A percentile compares a stretch with the other conserved stretches of the same genome.
These are phyloP conservation scores for Paecilomyces niveus DNA, from an alignment of 2,329 filamentous ascomycete genomes.

Conservation along the genomic window DNA sequence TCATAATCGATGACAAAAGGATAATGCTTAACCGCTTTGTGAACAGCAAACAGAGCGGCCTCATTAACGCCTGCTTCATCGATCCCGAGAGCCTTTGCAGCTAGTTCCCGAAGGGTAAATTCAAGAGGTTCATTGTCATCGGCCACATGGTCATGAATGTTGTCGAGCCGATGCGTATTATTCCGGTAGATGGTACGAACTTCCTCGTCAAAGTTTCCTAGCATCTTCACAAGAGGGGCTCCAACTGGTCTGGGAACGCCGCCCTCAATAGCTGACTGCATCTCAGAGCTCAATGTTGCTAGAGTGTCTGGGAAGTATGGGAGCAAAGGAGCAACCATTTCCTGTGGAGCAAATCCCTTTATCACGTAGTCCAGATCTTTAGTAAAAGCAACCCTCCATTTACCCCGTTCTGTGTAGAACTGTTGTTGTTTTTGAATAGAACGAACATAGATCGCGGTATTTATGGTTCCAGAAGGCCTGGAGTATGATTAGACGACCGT, in stretches of 20 bases:
- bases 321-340: conserved; percentile 40
- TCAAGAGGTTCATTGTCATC: conserved; percentile 26
- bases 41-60: conserved; percentile 27
- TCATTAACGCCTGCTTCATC: conserved; percentile 21
- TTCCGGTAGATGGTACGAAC: conserved; percentile 27
- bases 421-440: conserved; percentile 35
- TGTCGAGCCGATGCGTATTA: conserved; percentile 26
- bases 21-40: conserved; percentile 22
- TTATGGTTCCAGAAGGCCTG: conserved; percentile 20
- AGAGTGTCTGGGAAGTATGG: conserved; percentile 42
- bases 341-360: conserved; percentile 40
- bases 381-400: conserved; percentile 34
- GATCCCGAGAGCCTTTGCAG: conserved; percentile 25
- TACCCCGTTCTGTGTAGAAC: conserved; percentile 36
- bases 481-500: background rate
- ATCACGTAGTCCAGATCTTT: conserved; percentile 42
- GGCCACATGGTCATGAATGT: conserved; percentile 31
- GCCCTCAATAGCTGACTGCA: conserved; percentile 33
- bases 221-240: conserved; percentile 25
- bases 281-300: conserved; percentile 17
- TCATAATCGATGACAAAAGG: conserved; percentile 30
- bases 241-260: conserved; percentile 33
- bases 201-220: conserved; percentile 27
- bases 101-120: conserved; percentile 31
- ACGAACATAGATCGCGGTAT: conserved; percentile 34